A percentile compares a stretch with the other conserved stretches of the same genome.
Evolutionary conservation across 345 rosid genomes (phyloP).

Genomic region (Salix exigua): DNA sequence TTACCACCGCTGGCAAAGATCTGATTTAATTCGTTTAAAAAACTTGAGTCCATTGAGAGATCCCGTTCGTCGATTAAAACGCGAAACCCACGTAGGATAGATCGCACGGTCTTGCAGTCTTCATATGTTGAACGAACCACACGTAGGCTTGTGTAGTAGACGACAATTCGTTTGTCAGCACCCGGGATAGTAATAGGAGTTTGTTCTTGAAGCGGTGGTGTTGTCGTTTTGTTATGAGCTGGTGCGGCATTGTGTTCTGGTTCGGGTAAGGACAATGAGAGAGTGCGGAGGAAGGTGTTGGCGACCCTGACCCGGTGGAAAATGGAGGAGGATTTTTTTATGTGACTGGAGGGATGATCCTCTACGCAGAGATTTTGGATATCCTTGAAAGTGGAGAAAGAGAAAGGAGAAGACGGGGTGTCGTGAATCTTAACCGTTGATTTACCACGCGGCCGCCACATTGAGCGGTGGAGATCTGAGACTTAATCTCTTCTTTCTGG

Average conservation of each 20-base stretch:
- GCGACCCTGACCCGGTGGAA: conserved; percentile 64
- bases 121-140: conserved; percentile 70
- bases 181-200: conserved; percentile 15
- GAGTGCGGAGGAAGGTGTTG: conserved; percentile 36
- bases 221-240: background rate
- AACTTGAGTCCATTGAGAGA: conserved; percentile 59
- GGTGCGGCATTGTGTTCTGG: background rate
- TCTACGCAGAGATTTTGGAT: conserved; percentile 8
- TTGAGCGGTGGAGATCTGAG: conserved; percentile 31
- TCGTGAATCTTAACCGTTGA: conserved; percentile 50
- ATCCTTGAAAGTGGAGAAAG: conserved; percentile 22
- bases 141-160: conserved; percentile 78
- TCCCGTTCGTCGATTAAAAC: conserved; percentile 74
- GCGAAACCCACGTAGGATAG: conserved; percentile 51
- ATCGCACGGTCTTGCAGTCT: conserved; percentile 55
- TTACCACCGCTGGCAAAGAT: conserved; percentile 29
- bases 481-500: background rate
- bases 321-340: conserved; percentile 30
- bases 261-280: conserved; percentile 13
- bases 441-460: conserved; percentile 89
- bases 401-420: conserved; percentile 27
- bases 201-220: background rate
- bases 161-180: conserved; percentile 39
- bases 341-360: conserved; percentile 22
- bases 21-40: conserved; percentile 49